Conservation (phyloP, 495 filamentous ascomycete genomes). For the Aspergillus carlsbadensis region DNA sequence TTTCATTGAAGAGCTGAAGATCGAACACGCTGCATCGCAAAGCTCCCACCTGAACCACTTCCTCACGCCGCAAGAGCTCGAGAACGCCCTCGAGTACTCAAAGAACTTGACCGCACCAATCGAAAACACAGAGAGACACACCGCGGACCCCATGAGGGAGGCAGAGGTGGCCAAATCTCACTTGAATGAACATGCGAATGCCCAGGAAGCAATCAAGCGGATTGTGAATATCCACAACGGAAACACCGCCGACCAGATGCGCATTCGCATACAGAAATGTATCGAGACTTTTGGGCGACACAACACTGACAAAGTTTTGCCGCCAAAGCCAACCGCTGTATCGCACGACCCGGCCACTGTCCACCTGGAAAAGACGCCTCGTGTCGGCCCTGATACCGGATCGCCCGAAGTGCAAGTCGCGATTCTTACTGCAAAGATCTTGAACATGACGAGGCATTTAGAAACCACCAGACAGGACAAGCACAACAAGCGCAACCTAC, state of each 20-base stretch:
- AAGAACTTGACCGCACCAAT: slow-evolving; percentile 60
- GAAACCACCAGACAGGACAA: slow-evolving; percentile 68
- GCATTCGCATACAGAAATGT: slow-evolving; percentile 77
- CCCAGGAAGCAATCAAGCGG: slow-evolving; percentile 64
- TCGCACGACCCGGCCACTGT: slow-evolving; percentile 24
- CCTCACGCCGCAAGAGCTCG: slow-evolving; percentile 62
- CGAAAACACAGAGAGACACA: slow-evolving; percentile 29
- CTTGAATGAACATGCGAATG: slow-evolving; percentile 32
- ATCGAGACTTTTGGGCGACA: slow-evolving; percentile 89
- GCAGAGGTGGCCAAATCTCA: slow-evolving; percentile 30
- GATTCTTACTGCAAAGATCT: slow-evolving; percentile 94
- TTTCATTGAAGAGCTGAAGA: slow-evolving; percentile 81
- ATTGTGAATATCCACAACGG: slow-evolving; percentile 75
- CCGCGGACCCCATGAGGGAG: slow-evolving; percentile 45
- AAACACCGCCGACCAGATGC: slow-evolving; percentile 69
- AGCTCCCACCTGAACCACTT: slow-evolving; percentile 66
- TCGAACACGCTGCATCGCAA: slow-evolving; percentile 31
- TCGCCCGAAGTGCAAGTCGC: slow-evolving; percentile 94
- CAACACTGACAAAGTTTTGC: slow-evolving; percentile 71
- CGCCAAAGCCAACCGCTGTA: slow-evolving; percentile 48
- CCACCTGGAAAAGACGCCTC: slow-evolving; percentile 53
- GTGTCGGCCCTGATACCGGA: slow-evolving; percentile 86
- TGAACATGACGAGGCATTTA: slow-evolving; percentile 64
- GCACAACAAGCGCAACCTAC: slow-evolving; percentile 88
- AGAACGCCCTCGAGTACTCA: slow-evolving; percentile 61